Evolutionary conservation across 768 basidiomycete species (phyloP), one percentile per base, ranked within the genome.

Genomic region (Leccinum fibrillosum): DNA sequence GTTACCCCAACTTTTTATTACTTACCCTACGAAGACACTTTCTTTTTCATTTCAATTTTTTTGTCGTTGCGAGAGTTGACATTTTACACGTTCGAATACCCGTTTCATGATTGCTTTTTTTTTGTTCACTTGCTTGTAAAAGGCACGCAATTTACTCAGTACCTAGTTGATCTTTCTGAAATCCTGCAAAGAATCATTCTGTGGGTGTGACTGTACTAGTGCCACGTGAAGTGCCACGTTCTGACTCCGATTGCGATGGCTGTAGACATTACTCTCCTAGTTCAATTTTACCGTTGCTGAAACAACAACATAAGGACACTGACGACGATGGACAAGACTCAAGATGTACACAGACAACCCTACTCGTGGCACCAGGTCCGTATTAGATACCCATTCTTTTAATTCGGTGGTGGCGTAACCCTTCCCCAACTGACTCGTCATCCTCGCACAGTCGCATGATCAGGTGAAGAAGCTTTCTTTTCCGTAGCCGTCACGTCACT

Each of bases 291-390:
- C 44, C 19, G 48, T 53, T 58, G 39, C 39, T 56, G 13, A 57
- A 55, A 45, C 52, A 55, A 57, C 62, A n/a, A 54, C 39, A n/a
- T 42, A 42, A 60, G 34, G 48, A 62, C 42, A 58, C 55, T 52
- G 37, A 63, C 35, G 26, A 58, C 57, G 59, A 64, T 63, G 62
- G 64, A 73, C 48, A 72, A 72, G 54, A 61, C 55, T 8, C 62
- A 65, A 58, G 67, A 71, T 11, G 62, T 59, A 52, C 72, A 68
- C 42, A 73, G 71, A 63, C 76, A 75, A 50, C 74, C 80, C 19
- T 92, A 92, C 66, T 90, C 90, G 62, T 92, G 90, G 90, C 91
- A 92, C 73, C 90, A 92, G 83, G 90, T 90, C 66, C 61, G 81
- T 71, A 52, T 58, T 26, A 34, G 25, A 54, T 25, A 49, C 48